Base-by-base conservation (phyloP, 306 rosid genomes). In the Rubus parviflorus region DNA sequence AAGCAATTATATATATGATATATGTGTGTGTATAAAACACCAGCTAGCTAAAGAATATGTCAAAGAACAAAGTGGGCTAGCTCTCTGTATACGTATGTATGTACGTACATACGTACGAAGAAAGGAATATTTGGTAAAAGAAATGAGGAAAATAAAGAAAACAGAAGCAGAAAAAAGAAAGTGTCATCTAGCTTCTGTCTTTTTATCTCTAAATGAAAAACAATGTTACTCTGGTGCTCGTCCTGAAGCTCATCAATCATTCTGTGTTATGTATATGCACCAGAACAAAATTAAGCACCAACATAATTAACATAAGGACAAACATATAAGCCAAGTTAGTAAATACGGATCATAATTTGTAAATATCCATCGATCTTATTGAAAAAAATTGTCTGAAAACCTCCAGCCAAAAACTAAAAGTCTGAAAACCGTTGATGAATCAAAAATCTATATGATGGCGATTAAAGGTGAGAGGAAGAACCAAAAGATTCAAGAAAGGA, bases 401-500 rank as follows among this genome's bases (percentile, higher is more conserved):
- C 43, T 35, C 22, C n/a, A 35, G 45, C 45, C 48, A 65, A 65
- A 65, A 65, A 17, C 7, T 2, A 38, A 4, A 17, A 65, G 5
- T 3, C 45, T 7, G 45, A 63, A 8, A 62, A 62, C 43, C 68
- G n/a, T 63, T 5, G 22, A 63, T 0, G n/a, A 62, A 15, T 63
- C 45, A 63, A 63, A 63, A 63, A 63, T 3, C 15, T 15, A 6
- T 2, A 4, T 6, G 67, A 30, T 62, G 43, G 0, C 4, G 2
- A 30, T 30, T 42, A 64, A 38, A 40, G 70, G 48, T 8, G 70
- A 64, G 48, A 64, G 70, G 70, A 64, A 4, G 70, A 64, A 62
- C 45, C 37, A 19, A 38, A 6, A 40, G 19, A 8, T 2, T 38
- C 15, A 64, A 16, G 14, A 7, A 62, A 63, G 20, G 30, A 65